These are phyloP conservation scores for Euphorbia lathyris DNA, from an alignment of 345 rosid genomes.

Conservation along the genomic window DNA sequence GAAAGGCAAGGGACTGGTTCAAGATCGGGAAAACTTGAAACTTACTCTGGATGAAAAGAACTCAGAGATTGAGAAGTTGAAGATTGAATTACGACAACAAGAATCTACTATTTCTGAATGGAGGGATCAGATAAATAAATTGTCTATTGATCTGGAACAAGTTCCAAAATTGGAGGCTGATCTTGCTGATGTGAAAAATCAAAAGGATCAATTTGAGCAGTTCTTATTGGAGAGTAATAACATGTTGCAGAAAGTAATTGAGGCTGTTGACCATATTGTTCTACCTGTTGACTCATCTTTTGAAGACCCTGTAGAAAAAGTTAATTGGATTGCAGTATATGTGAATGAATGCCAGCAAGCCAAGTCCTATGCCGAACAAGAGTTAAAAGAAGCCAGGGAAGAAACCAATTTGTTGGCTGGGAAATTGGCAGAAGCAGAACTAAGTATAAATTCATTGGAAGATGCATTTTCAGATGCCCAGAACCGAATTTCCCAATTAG, in stretches of 20 bases:
- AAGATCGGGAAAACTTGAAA: constrained; percentile 76
- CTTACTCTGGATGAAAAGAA: constrained; percentile 61
- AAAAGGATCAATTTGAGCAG: constrained; percentile 57
- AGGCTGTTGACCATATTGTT: constrained; percentile 44
- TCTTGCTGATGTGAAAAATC: constrained; percentile 43
- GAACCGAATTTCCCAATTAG: constrained; percentile 46
- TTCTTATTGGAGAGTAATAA: constrained; percentile 53
- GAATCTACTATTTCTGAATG: constrained; percentile 47
- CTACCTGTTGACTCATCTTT: constrained; percentile 46
- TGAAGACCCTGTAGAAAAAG: constrained; percentile 58
- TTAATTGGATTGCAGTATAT: constrained; percentile 56
- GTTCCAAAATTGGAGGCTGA: constrained; percentile 62
- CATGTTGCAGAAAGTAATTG: constrained; percentile 47
- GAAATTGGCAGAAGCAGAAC: constrained; percentile 50
- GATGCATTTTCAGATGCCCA: constrained; percentile 51
- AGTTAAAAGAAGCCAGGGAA: constrained; percentile 44
- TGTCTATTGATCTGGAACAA: constrained; percentile 51
- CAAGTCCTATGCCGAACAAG: constrained; percentile 46
- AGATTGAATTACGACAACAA: constrained; percentile 50
- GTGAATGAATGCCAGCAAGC: constrained; percentile 53
- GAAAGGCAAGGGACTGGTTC: constrained; percentile 90
- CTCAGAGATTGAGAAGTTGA: constrained; percentile 58
- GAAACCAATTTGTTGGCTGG: constrained; percentile 40
- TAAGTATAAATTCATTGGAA: constrained; percentile 45
- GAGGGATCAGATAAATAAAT: constrained; percentile 47